These are phyloP conservation scores for Elongisporangium anandrum DNA, from an alignment of 352 stramenopile genomes.

Conservation along the genomic window DNA sequence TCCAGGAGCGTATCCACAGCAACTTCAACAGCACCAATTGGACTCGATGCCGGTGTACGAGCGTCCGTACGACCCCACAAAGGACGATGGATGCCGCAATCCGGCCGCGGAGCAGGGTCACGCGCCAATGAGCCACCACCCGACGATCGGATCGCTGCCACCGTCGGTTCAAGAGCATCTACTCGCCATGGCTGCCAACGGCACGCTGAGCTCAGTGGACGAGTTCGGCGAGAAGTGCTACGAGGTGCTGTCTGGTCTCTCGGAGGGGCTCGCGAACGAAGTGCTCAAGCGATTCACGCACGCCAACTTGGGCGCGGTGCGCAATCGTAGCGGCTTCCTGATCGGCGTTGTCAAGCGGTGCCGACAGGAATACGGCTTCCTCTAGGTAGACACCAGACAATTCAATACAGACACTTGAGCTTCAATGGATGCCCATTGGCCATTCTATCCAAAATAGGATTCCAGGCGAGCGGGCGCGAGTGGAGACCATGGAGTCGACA, in stretches of 20 bases:
- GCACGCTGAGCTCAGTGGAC: conserved; percentile 54
- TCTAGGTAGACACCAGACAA: conserved; percentile 8
- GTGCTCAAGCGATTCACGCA: conserved; percentile 69
- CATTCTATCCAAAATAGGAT: too few relatives aligned
- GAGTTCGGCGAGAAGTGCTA: conserved; percentile 81
- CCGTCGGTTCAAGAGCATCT: conserved; percentile 68
- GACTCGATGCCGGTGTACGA: not conserved
- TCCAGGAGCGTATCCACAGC: conserved; percentile 1
- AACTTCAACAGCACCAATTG: conserved; percentile 14
- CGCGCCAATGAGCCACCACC: too few relatives aligned
- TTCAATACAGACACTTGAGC: not conserved
- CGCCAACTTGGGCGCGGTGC: conserved; percentile 62
- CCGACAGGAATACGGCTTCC: conserved; percentile 75
- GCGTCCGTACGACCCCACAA: too few relatives aligned
- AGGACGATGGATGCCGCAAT: too few relatives aligned
- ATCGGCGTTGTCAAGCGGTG: conserved; percentile 79
- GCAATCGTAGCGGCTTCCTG: conserved; percentile 79
- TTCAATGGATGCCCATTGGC: not conserved
- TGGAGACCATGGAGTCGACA: too few relatives aligned
- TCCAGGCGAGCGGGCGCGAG: too few relatives aligned
- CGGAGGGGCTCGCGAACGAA: conserved; percentile 69
- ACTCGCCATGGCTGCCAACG: conserved; percentile 49
- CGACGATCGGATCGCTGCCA: conserved; percentile 17
- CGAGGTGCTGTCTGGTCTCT: conserved; percentile 70
- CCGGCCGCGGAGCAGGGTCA: too few relatives aligned